Conservation (phyloP, 164 flowering plant genomes). For the Sedum album region DNA sequence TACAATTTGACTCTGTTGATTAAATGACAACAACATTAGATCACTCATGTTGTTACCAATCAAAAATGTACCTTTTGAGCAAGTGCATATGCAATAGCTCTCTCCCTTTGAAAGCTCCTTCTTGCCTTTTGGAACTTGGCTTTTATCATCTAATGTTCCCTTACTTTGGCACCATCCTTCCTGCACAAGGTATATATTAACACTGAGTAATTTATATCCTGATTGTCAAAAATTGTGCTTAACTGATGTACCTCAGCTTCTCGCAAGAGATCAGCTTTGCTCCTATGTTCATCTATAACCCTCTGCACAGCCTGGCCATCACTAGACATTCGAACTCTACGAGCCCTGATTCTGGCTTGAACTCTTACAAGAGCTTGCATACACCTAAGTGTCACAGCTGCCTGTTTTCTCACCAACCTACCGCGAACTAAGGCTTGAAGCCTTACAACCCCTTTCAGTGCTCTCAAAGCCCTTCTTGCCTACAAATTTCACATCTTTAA, state of each 20-base stretch:
- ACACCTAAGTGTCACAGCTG: slow-evolving; percentile 79
- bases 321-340: slow-evolving; percentile 79
- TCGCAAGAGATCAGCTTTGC: slow-evolving; percentile 51
- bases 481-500: slow-evolving; percentile 14
- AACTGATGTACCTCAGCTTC: slow-evolving; percentile 70
- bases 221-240: neutral
- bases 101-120: slow-evolving; percentile 87
- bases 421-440: slow-evolving; percentile 83
- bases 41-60: neutral
- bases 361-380: slow-evolving; percentile 93
- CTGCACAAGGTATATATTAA: slow-evolving; percentile 35
- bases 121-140: slow-evolving; percentile 73
- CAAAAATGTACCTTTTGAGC: slow-evolving; percentile 38
- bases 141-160: slow-evolving; percentile 59
- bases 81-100: slow-evolving; percentile 74
- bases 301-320: slow-evolving; percentile 92
- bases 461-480: slow-evolving; percentile 79
- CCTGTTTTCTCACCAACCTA: slow-evolving; percentile 80
- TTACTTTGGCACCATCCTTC: slow-evolving; percentile 88
- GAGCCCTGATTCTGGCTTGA: slow-evolving; percentile 82
- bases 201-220: too few species aligned
- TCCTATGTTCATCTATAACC: slow-evolving; percentile 48
- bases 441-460: slow-evolving; percentile 74
- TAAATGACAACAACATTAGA: neutral
- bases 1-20: neutral